Base-by-base conservation (phyloP, 208 protist species). In the Leishmania aethiopica region DNA sequence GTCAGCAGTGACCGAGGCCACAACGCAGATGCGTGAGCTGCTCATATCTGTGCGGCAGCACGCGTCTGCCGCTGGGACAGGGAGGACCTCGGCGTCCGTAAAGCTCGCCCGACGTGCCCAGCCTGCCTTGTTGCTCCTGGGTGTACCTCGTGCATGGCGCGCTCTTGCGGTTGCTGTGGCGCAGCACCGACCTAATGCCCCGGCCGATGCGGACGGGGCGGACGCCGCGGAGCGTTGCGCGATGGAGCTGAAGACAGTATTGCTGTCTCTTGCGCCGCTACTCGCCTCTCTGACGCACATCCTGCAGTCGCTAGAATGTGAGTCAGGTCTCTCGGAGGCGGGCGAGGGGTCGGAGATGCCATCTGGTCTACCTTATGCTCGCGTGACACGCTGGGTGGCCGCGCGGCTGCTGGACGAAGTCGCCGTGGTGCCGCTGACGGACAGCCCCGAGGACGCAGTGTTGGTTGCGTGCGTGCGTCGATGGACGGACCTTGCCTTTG, bases 381-480 rank as follows among this genome's bases (percentile, higher is more conserved):
- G 75, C 35, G 79, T 89, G 13, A 80, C 82, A 40, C 89, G 88
- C 32, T 90, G 85, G 84, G 89, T 90, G 79, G 91, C 91, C 1
- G 76, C 88, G n/a, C 83, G 88, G 5, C 85, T 94, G 10, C 71
- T 94, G 66, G 78, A 87, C 22, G 82, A 85, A 35, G 77, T 80
- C 10, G 86, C 89, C 1, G 84, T 81, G 78, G 66, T 92, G 8
- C 84, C 82, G 4, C 75, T 90, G 77, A 79, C 78, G 28, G 82
- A 84, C 42, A 62, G 66, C 78, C 25, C 75, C 0, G 67, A 84
- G 15, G 90, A 93, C 53, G 78, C 86, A 51, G 82, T 89, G 49
- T 84, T 93, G 75, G 55, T 92, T 53, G 89, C 87, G 22, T 94
- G 87, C 55, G 69, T 95, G 53, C 92, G 90, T 8, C 89, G 92